phyloP scores from a whole-genome alignment of 1,284 basidiomycete genomes.

The Anthracocystis setariae region DNA sequence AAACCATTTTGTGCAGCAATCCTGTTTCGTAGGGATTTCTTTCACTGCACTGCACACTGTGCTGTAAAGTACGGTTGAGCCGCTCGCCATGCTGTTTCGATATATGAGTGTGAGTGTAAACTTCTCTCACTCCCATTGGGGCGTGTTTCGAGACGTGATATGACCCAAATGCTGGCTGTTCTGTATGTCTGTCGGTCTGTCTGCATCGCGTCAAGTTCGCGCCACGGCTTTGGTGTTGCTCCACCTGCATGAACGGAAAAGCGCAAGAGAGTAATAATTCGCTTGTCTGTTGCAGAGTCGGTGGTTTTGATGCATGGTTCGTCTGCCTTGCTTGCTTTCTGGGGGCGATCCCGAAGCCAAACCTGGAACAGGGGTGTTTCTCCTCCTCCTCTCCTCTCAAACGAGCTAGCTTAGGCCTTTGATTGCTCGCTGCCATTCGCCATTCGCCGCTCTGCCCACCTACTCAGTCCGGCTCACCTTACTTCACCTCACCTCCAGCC shows the following conservation, averaged over 20 bases:
- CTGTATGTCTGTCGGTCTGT: no score
- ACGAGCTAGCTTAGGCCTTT: neutral
- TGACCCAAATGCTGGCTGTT: no score
- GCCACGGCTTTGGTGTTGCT: neutral
- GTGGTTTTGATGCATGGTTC: no score
- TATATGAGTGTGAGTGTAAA: neutral
- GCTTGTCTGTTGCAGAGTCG: neutral
- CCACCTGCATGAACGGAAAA: neutral
- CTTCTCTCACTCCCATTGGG: no score
- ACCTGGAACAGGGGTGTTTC: neutral
- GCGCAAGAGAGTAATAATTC: neutral
- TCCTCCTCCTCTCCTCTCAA: neutral
- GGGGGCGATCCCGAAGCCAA: neutral
- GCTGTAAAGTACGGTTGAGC: no score
- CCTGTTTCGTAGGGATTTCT: no score
- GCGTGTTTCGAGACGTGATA: no score
- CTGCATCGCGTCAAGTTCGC: no score
- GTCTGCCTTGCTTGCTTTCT: neutral
- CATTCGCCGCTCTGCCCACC: neutral
- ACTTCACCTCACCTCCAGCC: neutral
- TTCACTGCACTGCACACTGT: no score
- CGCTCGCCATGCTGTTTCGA: neutral
- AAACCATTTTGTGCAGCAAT: neutral
- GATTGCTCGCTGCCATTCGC: neutral
- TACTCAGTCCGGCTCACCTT: constrained; percentile 1